These are phyloP conservation scores for Colletotrichum echinochloae DNA, from an alignment of 2,329 filamentous ascomycete species.

Conservation along the genomic window DNA sequence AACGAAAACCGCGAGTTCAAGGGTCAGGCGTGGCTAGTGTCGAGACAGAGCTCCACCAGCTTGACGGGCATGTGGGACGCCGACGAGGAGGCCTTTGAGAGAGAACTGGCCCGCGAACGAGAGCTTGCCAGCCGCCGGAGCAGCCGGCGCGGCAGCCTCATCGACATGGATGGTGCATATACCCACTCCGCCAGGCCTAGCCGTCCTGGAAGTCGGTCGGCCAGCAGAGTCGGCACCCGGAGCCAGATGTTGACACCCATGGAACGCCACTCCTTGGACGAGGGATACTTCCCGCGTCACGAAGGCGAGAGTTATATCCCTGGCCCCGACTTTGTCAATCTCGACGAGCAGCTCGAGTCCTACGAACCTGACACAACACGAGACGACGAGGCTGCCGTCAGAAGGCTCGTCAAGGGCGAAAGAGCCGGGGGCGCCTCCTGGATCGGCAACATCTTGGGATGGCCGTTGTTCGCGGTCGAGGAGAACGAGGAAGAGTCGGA, in stretches of 20 bases:
- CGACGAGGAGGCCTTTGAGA: conserved; percentile 66
- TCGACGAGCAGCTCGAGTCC: conserved; percentile 69
- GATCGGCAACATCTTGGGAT: conserved; percentile 69
- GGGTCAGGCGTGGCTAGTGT: conserved; percentile 76
- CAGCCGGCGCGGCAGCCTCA: conserved; percentile 61
- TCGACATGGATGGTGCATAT: conserved; percentile 52
- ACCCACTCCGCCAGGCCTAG: conserved; percentile 40
- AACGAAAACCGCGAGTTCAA: conserved; percentile 74
- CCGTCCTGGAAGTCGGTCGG: conserved; percentile 58
- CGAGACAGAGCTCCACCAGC: conserved; percentile 73
- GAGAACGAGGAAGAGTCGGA: conserved; percentile 68
- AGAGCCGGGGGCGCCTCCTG: conserved; percentile 66
- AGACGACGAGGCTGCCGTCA: conserved; percentile 70
- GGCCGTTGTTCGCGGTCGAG: conserved; percentile 72
- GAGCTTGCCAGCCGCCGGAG: conserved; percentile 60
- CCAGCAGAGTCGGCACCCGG: conserved; percentile 60
- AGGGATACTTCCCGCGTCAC: conserved; percentile 58
- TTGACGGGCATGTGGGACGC: conserved; percentile 64
- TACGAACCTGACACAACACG: conserved; percentile 63
- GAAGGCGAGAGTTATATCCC: conserved; percentile 52
- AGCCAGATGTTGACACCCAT: conserved; percentile 60
- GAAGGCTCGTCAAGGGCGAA: conserved; percentile 66
- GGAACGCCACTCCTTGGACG: conserved; percentile 52
- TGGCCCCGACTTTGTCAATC: conserved; percentile 73
- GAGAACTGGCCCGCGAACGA: conserved; percentile 63